A percentile compares a stretch with the other conserved stretches of the same genome.
Conservation (phyloP, 768 basidiomycete genomes). For the Termitomyces sp. region DNA sequence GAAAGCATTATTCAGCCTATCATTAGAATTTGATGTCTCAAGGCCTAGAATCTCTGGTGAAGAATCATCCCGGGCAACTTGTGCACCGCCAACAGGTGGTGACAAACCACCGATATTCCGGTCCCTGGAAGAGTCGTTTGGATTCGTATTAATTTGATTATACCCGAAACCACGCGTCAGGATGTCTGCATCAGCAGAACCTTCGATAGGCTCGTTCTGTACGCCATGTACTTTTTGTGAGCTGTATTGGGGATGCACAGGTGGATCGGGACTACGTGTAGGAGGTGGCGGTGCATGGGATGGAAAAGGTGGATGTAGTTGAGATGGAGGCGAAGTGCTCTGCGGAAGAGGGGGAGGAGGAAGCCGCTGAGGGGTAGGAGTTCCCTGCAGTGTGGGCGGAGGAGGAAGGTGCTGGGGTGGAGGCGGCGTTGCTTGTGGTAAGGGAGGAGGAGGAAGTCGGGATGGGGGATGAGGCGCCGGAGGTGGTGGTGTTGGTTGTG, state of each 20-base stretch:
- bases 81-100: neutral
- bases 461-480: neutral
- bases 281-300: constrained; percentile 4
- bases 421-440: constrained; percentile 7
- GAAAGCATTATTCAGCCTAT: neutral
- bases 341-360: constrained; percentile 3
- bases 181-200: neutral
- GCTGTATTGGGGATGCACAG: neutral
- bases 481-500: constrained; percentile 7
- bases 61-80: neutral
- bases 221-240: neutral
- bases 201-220: neutral
- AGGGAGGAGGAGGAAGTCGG: constrained; percentile 1
- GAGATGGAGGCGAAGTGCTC: neutral
- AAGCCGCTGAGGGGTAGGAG: constrained; percentile 7
- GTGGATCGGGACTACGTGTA: neutral
- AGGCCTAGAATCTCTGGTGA: neutral
- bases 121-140: neutral
- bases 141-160: neutral
- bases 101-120: neutral
- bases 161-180: neutral
- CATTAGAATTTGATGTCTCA: neutral
- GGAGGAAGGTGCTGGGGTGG: constrained; percentile 4
- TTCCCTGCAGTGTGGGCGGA: neutral
- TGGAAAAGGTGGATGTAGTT: constrained; percentile 1